Base-by-base conservation (phyloP, 78 protist species). In the Dictyostelium capitatum region DNA sequence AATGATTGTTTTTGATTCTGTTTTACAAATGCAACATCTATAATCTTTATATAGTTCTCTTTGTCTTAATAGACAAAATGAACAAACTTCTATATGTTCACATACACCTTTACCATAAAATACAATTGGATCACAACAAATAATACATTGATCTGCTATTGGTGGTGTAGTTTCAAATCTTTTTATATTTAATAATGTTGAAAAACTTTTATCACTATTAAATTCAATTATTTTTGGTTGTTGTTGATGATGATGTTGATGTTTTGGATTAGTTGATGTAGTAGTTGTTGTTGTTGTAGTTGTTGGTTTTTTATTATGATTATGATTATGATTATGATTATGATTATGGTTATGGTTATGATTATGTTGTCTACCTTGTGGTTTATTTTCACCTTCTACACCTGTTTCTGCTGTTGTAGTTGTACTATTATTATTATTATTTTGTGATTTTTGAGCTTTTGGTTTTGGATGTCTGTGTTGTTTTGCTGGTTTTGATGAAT, bases 1-100 rank as follows among this genome's bases (percentile, higher is more conserved):
- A 15, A 91, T 91, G 4, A 83, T 81, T n/a, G 41, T 43, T 46
- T 47, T 23, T 57, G 65, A 53, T 32, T 85, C 92, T 3, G 69
- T 70, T 23, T 91, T 91, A 69, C 95, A 91, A 20, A 91, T 91
- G 67, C 90, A 91, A 81, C 95, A 91, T 53, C 82, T 83, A 12
- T 50, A n/a, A 23, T 91, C 95, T 30, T 79, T 83, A 28, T 83
- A 91, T n/a, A 91, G 77, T 82, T 83, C 82, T 81, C 95, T 65
- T 50, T 83, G 87, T 74, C 87, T 74, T 8, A 91, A 57, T 19
- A 83, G 10, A 79, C 95, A 91, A 20, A 91, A n/a, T 30, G 83
- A 37, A 73, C 95, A 91, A 30, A 82, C 89, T 57, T 91, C 91
- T 9, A 32, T 46, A 65, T 91, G 95, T 37, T 91, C 90, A 67